Evolutionary conservation across 2,329 filamentous ascomycete genomes (phyloP), one percentile per base, ranked within the genome.

Genomic region (Geosmithia flava): DNA sequence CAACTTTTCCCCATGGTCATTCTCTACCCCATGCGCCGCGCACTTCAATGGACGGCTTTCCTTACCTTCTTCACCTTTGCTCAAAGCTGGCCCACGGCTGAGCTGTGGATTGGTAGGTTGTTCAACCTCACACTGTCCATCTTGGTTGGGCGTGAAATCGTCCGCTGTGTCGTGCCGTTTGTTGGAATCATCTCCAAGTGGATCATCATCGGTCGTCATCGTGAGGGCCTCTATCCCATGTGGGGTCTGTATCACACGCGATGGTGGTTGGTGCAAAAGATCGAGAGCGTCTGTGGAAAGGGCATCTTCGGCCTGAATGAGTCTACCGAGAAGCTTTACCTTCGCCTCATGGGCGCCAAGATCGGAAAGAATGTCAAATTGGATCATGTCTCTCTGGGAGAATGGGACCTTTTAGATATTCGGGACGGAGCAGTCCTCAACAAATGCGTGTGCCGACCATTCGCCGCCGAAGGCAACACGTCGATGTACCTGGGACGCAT

Each of bases 251-350:
- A 78, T 54, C 75, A 79, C 55, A 78, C 72, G 0, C 65, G 73
- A 8, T 80, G 76, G 76, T 80, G 76, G 76, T 53, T 79, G 48
- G 68, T 70, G 1, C 69, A 79, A 55, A 79, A 79, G 60, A 68
- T 69, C 19, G 62, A 74, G 3, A 64, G 66, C 37, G 60, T 77
- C 13, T 67, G 66, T 49, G 75, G 74, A 16, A 66, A 63, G 49
- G 74, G 74, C 1, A 49, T 70, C 30, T 76, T 75, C 51, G 57
- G 56, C 20, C 51, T 60, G 46, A 65, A 61, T 43, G 66, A 72
- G 44, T 60, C 52, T 33, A 67, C 66, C 0, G 58, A 63, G 5
- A 55, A 66, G 8, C 50, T 70, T 1, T 79, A 77, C 58, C 72
- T 67, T 51, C 69, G 72, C 3, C 57, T 76, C 0, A 66, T 80